phyloP scores from a whole-genome alignment of 1,284 basidiomycete species.

The Pisolithus thermaeus region DNA sequence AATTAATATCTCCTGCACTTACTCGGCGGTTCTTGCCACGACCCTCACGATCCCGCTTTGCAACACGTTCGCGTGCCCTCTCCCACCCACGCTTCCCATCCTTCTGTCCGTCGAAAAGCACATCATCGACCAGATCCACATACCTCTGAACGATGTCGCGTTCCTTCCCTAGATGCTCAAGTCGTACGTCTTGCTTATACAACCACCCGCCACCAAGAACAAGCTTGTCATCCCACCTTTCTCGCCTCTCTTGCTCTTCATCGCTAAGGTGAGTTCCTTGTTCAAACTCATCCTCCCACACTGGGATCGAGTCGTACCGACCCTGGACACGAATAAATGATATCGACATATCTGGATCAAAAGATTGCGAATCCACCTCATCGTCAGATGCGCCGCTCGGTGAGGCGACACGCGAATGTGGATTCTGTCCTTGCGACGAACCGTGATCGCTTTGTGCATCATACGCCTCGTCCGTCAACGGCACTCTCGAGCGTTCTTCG shows the following conservation, averaged over 20 bases:
- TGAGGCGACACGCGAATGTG: conserved; percentile 41
- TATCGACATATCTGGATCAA: conserved; percentile 55
- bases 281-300: conserved; percentile 75
- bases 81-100: conserved; percentile 52
- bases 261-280: conserved; percentile 30
- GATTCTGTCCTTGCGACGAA: conserved; percentile 32
- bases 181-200: conserved; percentile 60
- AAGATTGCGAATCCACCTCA: conserved; percentile 30
- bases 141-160: conserved; percentile 51
- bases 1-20: conserved; percentile 43
- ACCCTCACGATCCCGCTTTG: conserved; percentile 34
- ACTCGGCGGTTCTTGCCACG: conserved; percentile 42
- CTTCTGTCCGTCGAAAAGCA: conserved; percentile 58
- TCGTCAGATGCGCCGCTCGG: conserved; percentile 40
- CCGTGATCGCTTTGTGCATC: conserved; percentile 67
- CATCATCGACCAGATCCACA: conserved; percentile 66
- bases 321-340: conserved; percentile 67
- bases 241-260: conserved; percentile 53
- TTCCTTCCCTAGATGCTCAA: conserved; percentile 54
- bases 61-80: conserved; percentile 38
- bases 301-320: conserved; percentile 56
- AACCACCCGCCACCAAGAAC: conserved; percentile 75
- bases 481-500: conserved; percentile 61
- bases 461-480: conserved; percentile 67
- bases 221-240: conserved; percentile 73